phyloP scores from a whole-genome alignment of 352 stramenopile genomes.

The Blastocystis sp. region DNA sequence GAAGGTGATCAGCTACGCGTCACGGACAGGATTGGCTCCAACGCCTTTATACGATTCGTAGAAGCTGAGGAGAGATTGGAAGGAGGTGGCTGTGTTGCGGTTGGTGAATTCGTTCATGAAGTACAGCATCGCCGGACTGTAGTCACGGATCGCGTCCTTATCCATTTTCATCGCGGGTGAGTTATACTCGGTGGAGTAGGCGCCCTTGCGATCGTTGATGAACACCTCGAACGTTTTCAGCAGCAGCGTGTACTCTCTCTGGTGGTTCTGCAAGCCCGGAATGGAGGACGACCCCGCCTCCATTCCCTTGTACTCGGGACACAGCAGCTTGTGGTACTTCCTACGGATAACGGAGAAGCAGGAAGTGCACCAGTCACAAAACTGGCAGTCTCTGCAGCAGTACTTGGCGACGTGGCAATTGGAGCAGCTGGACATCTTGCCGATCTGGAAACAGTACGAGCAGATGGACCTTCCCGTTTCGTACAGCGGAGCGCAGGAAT shows the following conservation, averaged over 20 bases:
- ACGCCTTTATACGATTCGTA: too few species aligned
- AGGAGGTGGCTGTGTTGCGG: too few species aligned
- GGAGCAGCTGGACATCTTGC: conserved; percentile 1
- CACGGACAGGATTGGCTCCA: too few species aligned
- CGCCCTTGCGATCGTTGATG: not conserved
- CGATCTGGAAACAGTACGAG: conserved; percentile 4
- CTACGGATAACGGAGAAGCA: not conserved
- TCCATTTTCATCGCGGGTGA: not conserved
- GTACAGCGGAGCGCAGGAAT: not conserved
- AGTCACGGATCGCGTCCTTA: too few species aligned
- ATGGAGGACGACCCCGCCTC: not conserved
- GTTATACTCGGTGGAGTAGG: not conserved
- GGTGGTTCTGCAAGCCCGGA: not conserved
- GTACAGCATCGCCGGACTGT: too few species aligned
- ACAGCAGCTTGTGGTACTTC: conserved; percentile 14
- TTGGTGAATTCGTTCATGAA: too few species aligned
- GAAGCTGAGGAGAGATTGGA: too few species aligned
- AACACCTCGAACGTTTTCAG: not conserved
- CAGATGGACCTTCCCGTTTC: not conserved
- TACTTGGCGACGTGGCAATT: not conserved
- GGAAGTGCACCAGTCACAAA: not conserved
- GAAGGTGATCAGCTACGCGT: too few species aligned
- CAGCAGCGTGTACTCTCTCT: not conserved
- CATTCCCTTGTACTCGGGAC: not conserved
- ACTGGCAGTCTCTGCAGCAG: conserved; percentile 13